Evolutionary conservation across 768 basidiomycete genomes (phyloP).

Genomic region (Podaxis pistillaris): DNA sequence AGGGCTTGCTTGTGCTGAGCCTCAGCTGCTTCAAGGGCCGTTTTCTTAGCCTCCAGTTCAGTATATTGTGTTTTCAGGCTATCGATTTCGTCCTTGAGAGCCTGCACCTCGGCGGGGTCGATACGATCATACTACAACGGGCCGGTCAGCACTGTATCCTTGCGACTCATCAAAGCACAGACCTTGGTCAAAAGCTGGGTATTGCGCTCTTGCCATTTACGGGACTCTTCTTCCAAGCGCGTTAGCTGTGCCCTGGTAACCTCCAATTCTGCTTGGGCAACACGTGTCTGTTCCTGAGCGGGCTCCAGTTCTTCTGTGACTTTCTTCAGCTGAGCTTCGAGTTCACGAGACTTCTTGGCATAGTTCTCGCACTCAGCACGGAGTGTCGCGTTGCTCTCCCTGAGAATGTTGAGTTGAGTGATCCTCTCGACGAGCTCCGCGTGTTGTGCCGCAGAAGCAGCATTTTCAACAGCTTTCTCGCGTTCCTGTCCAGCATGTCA

Average conservation of each 20-base stretch:
- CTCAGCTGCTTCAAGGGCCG: constrained; percentile 18
- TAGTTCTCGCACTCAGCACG: constrained; percentile 76
- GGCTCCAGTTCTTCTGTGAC: constrained; percentile 69
- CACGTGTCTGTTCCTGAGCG: constrained; percentile 64
- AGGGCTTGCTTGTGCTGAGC: constrained; percentile 5
- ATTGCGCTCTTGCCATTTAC: constrained; percentile 84
- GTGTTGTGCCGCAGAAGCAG: constrained; percentile 76
- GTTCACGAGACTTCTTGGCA: constrained; percentile 61
- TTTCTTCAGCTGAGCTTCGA: constrained; percentile 61
- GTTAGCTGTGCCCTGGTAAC: constrained; percentile 63
- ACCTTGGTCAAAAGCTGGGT: constrained; percentile 80
- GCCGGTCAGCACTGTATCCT: neutral
- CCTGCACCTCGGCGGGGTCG: constrained; percentile 82
- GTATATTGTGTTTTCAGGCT: constrained; percentile 34
- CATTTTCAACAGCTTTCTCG: constrained; percentile 68
- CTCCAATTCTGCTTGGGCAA: constrained; percentile 72
- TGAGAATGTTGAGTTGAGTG: constrained; percentile 80
- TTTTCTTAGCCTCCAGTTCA: constrained; percentile 20
- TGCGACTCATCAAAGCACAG: constrained; percentile 8
- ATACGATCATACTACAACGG: constrained; percentile 74
- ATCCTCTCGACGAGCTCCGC: constrained; percentile 83
- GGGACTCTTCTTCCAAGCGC: constrained; percentile 73
- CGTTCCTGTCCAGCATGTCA: constrained; percentile 57
- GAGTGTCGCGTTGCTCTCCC: constrained; percentile 86
- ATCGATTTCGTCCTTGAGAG: constrained; percentile 71